Evolutionary conservation across 2,329 filamentous ascomycete species (phyloP).

Genomic region (Alternaria infectoria): DNA sequence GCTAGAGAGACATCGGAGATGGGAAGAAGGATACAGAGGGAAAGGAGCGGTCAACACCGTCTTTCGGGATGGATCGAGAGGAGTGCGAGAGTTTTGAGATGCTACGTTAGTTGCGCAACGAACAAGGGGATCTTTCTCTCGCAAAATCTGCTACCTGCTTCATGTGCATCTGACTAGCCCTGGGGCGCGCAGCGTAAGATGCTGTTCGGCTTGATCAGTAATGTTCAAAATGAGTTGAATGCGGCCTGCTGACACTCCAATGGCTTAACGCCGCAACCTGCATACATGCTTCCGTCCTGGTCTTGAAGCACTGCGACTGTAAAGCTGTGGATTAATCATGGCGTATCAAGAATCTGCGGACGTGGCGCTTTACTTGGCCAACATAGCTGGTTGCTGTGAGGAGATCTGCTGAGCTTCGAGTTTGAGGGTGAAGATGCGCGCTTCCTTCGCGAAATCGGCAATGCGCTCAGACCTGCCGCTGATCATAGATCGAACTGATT

Average conservation of each 20-base stretch:
- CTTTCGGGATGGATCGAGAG: neutral
- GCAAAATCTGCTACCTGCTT: neutral
- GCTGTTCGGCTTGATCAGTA: neutral
- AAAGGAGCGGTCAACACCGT: neutral
- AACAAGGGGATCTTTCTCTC: neutral
- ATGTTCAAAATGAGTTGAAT: neutral
- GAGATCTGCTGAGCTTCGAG: neutral
- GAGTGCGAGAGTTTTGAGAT: neutral
- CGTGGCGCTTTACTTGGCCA: neutral
- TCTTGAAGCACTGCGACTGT: neutral
- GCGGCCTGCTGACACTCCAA: neutral
- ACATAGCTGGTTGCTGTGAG: neutral
- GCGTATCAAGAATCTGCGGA: neutral
- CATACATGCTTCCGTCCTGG: neutral
- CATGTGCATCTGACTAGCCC: too few species aligned
- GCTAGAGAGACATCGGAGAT: rapidly evolving
- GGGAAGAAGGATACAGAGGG: rapidly evolving
- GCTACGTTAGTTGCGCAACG: neutral
- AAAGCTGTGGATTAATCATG: neutral
- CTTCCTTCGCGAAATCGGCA: neutral
- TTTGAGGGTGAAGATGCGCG: neutral
- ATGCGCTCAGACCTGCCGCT: neutral
- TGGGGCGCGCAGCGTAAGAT: neutral
- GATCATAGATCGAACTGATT: neutral
- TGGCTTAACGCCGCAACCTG: neutral